phyloP scores from a whole-genome alignment of 352 stramenopile genomes.

The Pythium monospermum region DNA sequence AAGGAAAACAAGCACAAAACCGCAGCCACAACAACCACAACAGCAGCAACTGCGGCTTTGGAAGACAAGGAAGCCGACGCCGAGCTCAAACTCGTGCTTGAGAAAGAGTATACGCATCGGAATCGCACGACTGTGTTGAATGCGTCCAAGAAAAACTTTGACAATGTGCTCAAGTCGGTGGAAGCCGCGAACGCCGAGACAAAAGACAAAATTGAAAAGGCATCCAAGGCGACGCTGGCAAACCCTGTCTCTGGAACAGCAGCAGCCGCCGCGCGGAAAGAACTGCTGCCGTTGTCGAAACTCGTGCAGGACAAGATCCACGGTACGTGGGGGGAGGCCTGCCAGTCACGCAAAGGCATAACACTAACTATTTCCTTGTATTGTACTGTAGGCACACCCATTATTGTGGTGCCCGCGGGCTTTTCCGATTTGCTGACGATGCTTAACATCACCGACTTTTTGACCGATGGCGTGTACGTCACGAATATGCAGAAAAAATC shows the following conservation, averaged over 20 bases:
- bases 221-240: slow-evolving; percentile 60
- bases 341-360: no score
- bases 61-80: slow-evolving; percentile 32
- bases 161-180: slow-evolving; percentile 75
- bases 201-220: slow-evolving; percentile 86
- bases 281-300: slow-evolving; percentile 56
- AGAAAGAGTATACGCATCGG: slow-evolving; percentile 61
- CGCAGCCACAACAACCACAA: neutral
- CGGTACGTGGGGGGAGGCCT: slow-evolving; percentile 28
- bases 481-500: slow-evolving; percentile 85
- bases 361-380: no score
- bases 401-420: slow-evolving; percentile 88
- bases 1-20: slow-evolving; percentile 37
- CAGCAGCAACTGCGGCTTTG: slow-evolving; percentile 9
- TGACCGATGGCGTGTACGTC: slow-evolving; percentile 78
- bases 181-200: slow-evolving; percentile 79
- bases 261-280: slow-evolving; percentile 45
- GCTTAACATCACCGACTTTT: slow-evolving; percentile 86
- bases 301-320: slow-evolving; percentile 77
- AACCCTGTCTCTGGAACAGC: no score
- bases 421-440: slow-evolving; percentile 87
- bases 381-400: slow-evolving; percentile 81
- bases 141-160: slow-evolving; percentile 76
- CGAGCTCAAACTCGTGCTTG: slow-evolving; percentile 54
- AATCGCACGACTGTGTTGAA: slow-evolving; percentile 74